Evolutionary conservation across 2,329 filamentous ascomycete genomes (phyloP).

Genomic region (Knufia petricola): DNA sequence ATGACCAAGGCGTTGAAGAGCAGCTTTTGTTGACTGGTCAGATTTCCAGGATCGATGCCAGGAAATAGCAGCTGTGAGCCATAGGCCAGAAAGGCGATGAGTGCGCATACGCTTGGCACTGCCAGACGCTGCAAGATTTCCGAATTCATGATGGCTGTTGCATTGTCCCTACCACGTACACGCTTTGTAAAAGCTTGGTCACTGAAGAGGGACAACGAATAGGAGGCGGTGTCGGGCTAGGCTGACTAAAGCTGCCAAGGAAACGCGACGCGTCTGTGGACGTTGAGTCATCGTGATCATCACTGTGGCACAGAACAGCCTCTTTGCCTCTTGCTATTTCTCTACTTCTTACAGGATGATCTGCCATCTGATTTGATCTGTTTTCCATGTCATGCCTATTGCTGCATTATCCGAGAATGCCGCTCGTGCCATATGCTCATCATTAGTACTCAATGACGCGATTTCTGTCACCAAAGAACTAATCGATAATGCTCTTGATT

Average conservation of each 20-base stretch:
- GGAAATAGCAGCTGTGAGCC: conserved; percentile 50
- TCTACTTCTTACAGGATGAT: no score
- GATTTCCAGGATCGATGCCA: conserved; percentile 44
- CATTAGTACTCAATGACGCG: conserved; percentile 48
- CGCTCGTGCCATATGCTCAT: conserved; percentile 46
- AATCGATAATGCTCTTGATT: conserved; percentile 59
- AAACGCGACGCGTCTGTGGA: background rate
- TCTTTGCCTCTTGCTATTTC: no score
- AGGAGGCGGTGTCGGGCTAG: no score
- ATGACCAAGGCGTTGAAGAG: conserved; percentile 45
- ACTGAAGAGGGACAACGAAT: no score
- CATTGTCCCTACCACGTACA: background rate
- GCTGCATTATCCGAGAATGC: conserved; percentile 33
- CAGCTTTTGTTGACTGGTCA: conserved; percentile 36
- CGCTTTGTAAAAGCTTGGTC: no score
- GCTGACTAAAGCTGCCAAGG: background rate
- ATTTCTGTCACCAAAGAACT: conserved; percentile 55
- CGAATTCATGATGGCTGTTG: background rate
- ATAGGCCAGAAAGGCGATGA: conserved; percentile 52
- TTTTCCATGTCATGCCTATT: conserved; percentile 32
- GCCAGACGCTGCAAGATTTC: conserved; percentile 31
- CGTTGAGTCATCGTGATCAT: no score
- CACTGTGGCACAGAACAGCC: no score
- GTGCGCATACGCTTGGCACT: conserved; percentile 42
- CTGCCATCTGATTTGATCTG: background rate